phyloP scores from a whole-genome alignment of 2,329 filamentous ascomycete genomes.

The Myriosclerotinia duriaeana region DNA sequence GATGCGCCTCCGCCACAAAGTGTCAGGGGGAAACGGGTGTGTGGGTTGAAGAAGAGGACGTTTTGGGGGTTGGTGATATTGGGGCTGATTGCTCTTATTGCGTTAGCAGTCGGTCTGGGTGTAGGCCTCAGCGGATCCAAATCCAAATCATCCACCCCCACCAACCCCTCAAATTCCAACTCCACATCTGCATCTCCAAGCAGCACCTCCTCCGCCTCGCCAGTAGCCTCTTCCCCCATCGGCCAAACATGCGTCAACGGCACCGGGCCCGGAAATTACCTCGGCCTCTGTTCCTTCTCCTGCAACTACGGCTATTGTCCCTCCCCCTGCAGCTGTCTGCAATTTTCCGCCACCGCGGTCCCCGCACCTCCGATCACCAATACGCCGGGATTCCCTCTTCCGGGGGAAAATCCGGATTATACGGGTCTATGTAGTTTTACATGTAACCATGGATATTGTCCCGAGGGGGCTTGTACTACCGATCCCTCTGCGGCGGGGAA shows the following conservation, averaged over 20 bases:
- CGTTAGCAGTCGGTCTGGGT: conserved; percentile 16
- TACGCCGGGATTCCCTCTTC: conserved; percentile 41
- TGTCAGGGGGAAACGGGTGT: neutral
- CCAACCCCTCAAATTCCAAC: neutral
- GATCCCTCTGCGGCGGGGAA: neutral
- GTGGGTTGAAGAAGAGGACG: conserved; percentile 11
- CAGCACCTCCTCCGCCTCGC: neutral
- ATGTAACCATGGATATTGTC: conserved; percentile 47
- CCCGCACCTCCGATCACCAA: conserved; percentile 36
- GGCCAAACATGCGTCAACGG: conserved; percentile 28
- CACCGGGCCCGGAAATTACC: conserved; percentile 40
- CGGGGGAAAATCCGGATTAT: conserved; percentile 43
- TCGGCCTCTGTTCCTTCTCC: conserved; percentile 42
- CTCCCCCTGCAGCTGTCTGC: conserved; percentile 32
- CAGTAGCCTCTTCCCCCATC: conserved; percentile 16
- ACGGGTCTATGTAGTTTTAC: conserved; percentile 49
- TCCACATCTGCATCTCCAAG: neutral
- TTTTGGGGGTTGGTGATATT: conserved; percentile 16
- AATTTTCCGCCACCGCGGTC: conserved; percentile 26
- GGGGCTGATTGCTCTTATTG: neutral
- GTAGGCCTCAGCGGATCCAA: conserved; percentile 5
- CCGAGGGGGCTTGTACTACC: conserved; percentile 11
- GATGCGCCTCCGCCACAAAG: neutral
- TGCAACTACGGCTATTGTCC: conserved; percentile 36
- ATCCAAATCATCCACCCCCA: neutral